phyloP scores from a whole-genome alignment of 495 filamentous ascomycete species.

The Viridothelium virens region DNA sequence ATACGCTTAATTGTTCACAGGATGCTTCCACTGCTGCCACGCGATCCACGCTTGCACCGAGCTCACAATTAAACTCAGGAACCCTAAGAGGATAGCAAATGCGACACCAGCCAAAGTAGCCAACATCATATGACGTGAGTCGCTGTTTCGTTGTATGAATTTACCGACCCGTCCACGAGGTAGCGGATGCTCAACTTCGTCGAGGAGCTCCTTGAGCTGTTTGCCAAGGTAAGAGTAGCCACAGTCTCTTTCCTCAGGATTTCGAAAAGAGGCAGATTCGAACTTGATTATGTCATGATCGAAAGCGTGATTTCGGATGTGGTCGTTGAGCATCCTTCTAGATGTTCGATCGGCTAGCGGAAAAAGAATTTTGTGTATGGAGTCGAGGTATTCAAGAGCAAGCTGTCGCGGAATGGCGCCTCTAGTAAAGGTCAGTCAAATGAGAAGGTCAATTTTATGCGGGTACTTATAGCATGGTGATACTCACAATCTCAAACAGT shows the following conservation, averaged over 20 bases:
- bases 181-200: neutral
- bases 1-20: neutral
- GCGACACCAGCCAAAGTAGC: neutral
- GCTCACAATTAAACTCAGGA: conserved; percentile 1
- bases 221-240: neutral
- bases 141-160: neutral
- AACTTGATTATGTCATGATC: conserved; percentile 10
- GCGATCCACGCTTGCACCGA: neutral
- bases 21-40: conserved; percentile 8
- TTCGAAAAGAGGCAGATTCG: conserved; percentile 7
- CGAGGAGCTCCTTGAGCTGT: neutral
- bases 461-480: neutral
- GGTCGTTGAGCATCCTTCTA: neutral
- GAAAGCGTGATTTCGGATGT: neutral
- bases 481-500: neutral
- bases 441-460: neutral
- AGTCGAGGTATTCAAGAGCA: conserved; percentile 10
- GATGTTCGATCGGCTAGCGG: conserved; percentile 1
- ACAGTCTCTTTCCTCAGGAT: neutral
- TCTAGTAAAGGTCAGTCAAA: conserved; percentile 1
- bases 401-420: conserved; percentile 5
- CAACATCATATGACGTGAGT: conserved; percentile 8
- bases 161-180: neutral
- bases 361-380: conserved; percentile 8
- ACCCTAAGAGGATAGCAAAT: conserved; percentile 2